Evolutionary conservation across 2,329 filamentous ascomycete genomes (phyloP), one percentile per base, ranked within the genome.

Genomic region (Fusarium sp.): DNA sequence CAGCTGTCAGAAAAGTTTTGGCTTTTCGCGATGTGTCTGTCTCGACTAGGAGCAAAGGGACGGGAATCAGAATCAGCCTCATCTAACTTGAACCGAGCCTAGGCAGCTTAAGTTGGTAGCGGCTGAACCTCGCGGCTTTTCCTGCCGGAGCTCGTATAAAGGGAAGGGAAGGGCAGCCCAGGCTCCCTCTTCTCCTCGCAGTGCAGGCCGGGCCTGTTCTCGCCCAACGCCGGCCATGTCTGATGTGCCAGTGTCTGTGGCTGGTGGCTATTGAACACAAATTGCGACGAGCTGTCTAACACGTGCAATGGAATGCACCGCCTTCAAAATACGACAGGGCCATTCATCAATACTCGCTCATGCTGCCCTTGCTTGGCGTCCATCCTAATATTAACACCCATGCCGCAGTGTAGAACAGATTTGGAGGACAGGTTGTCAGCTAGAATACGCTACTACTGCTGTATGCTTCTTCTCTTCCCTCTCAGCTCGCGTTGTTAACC

Each of bases 331-430:
- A 29, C 59, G 65, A 72, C 71, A 74, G 52, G 71, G 65, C 68
- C 71, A 31, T 25, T 56, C 74, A 68, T 67, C 36, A 42, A n/a
- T 60, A 18, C 27, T 64, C 60, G 36, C 54, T 45, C 70, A 68
- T 64, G 40, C 67, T 71, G 62, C 71, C 71, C 71, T 72, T 71
- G 71, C 71, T 72, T 74, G 71, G 71, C 71, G 54, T 66, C 66
- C 58, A 70, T 71, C 42, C 52, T 42, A 36, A 47, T 27, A 22
- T 56, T 18, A 29, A 70, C 35, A 20, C 5, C 45, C 42, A 71
- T 63, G 52, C n/a, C 33, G 47, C 14, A 9, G 56, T 40, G 33
- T 20, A 54, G 22, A 35, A 52, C n/a, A 25, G 42, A 38, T 29
- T 20, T 31, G 36, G 42, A 62, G 27, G 35, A 54, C 33, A 36